phyloP scores from a whole-genome alignment of 2,329 filamentous ascomycete genomes.

The Diaporthe vaccinii region DNA sequence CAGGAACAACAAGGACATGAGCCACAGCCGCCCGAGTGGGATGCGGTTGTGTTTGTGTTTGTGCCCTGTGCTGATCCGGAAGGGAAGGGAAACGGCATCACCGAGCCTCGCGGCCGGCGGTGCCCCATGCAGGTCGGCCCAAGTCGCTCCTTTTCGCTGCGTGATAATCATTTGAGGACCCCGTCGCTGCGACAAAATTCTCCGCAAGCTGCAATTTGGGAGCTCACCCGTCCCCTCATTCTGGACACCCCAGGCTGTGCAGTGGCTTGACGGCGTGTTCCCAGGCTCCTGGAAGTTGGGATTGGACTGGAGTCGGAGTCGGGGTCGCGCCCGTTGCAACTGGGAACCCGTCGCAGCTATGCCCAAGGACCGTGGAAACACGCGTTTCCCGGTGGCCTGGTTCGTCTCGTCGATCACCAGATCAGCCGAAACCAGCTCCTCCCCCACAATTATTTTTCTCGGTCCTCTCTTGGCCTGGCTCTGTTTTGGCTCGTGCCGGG shows the following conservation, averaged over 20 bases:
- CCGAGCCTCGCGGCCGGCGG: slow-evolving; percentile 24
- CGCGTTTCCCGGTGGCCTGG: slow-evolving; percentile 30
- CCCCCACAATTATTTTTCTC: slow-evolving; percentile 8
- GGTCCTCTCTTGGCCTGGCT: too few species aligned
- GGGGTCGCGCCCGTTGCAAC: not conserved
- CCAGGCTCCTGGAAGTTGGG: slow-evolving; percentile 6
- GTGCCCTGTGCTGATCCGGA: slow-evolving; percentile 29
- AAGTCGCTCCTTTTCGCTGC: slow-evolving; percentile 34
- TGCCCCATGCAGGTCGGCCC: slow-evolving; percentile 22
- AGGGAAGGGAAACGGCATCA: slow-evolving; percentile 24
- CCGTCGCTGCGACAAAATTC: slow-evolving; percentile 33
- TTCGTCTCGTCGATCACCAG: slow-evolving; percentile 34
- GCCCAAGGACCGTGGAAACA: slow-evolving; percentile 6
- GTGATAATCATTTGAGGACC: slow-evolving; percentile 32
- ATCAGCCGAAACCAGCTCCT: slow-evolving; percentile 27
- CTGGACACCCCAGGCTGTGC: slow-evolving; percentile 25
- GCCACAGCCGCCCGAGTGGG: slow-evolving; percentile 15
- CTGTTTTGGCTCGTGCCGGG: slow-evolving; percentile 25
- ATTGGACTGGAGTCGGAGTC: not conserved
- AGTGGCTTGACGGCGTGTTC: slow-evolving; percentile 17
- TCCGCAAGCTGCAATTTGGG: slow-evolving; percentile 25
- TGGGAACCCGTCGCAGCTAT: not conserved
- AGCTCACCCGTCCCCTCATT: slow-evolving; percentile 16
- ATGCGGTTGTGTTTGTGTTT: slow-evolving; percentile 19
- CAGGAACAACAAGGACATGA: not conserved